Conservation (phyloP, 495 filamentous ascomycete genomes). For the Aspergillus kassunensis region DNA sequence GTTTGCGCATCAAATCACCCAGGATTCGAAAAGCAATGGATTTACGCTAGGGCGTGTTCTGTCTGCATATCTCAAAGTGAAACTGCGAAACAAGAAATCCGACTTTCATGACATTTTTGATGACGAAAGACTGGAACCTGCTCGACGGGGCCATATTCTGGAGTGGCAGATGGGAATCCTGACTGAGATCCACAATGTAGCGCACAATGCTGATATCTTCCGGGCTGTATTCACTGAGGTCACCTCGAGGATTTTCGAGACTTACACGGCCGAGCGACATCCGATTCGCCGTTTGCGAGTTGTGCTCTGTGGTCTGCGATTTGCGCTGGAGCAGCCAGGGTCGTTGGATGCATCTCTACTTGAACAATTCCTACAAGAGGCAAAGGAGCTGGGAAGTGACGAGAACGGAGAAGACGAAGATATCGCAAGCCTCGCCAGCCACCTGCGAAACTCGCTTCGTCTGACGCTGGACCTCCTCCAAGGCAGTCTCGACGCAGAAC, state of each 20-base stretch:
- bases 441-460: slow-evolving; percentile 54
- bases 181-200: slow-evolving; percentile 27
- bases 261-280: slow-evolving; percentile 35
- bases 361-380: slow-evolving; percentile 33
- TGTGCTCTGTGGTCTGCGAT: slow-evolving; percentile 37
- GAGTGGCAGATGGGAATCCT: slow-evolving; percentile 53
- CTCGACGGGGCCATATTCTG: slow-evolving; percentile 46
- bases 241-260: slow-evolving; percentile 33
- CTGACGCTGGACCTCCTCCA: slow-evolving; percentile 54
- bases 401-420: slow-evolving; percentile 51
- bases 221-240: slow-evolving; percentile 27
- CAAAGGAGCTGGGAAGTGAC: slow-evolving; percentile 24
- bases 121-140: slow-evolving; percentile 26
- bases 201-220: slow-evolving; percentile 30
- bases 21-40: slow-evolving; percentile 34
- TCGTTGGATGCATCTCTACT: slow-evolving; percentile 27
- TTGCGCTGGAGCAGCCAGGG: slow-evolving; percentile 36
- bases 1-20: slow-evolving; percentile 22
- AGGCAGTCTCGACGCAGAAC: slow-evolving; percentile 40
- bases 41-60: slow-evolving; percentile 49
- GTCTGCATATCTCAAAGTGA: slow-evolving; percentile 41
- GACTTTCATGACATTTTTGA: slow-evolving; percentile 39
- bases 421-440: slow-evolving; percentile 47
- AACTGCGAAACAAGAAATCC: slow-evolving; percentile 29
- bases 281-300: slow-evolving; percentile 47